Conservation (phyloP, 2,329 filamentous ascomycete species). For the Claviceps monticola region DNA sequence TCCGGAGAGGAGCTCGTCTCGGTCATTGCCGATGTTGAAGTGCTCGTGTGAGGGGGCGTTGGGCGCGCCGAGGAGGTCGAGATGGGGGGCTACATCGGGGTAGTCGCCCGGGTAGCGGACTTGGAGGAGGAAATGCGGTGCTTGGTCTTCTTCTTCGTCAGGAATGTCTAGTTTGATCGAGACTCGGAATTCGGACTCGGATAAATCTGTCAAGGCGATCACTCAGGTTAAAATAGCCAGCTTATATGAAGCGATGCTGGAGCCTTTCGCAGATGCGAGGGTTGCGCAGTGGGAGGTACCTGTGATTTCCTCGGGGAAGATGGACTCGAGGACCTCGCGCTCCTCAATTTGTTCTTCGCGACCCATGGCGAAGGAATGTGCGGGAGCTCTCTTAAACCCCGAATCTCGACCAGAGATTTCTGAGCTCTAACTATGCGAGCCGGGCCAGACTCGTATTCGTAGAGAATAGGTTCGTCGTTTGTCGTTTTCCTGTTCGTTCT, state of each 20-base stretch:
- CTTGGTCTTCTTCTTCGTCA: constrained; percentile 45
- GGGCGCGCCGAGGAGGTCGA: constrained; percentile 64
- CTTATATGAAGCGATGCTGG: no score
- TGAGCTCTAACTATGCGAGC: no score
- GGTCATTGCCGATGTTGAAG: constrained; percentile 72
- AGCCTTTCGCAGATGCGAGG: background rate
- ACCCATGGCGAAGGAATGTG: constrained; percentile 32
- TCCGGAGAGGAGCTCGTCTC: constrained; percentile 54
- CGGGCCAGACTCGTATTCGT: background rate
- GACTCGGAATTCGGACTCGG: constrained; percentile 79
- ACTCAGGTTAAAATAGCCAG: no score
- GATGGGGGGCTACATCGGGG: constrained; percentile 70
- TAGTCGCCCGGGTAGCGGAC: constrained; percentile 85
- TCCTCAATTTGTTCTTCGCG: constrained; percentile 89
- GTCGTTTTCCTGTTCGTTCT: background rate
- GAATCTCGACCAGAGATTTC: background rate
- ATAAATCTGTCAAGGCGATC: constrained; percentile 50
- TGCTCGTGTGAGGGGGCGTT: constrained; percentile 56
- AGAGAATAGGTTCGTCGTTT: background rate
- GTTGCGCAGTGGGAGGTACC: constrained; percentile 32
- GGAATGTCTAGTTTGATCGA: constrained; percentile 69
- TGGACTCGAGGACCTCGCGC: constrained; percentile 93
- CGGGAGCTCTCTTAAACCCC: background rate
- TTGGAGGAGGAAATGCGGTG: constrained; percentile 63
- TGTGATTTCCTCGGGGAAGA: constrained; percentile 95